phyloP scores from a whole-genome alignment of 768 basidiomycete genomes.

The Porpolomopsis calyptriformis region DNA sequence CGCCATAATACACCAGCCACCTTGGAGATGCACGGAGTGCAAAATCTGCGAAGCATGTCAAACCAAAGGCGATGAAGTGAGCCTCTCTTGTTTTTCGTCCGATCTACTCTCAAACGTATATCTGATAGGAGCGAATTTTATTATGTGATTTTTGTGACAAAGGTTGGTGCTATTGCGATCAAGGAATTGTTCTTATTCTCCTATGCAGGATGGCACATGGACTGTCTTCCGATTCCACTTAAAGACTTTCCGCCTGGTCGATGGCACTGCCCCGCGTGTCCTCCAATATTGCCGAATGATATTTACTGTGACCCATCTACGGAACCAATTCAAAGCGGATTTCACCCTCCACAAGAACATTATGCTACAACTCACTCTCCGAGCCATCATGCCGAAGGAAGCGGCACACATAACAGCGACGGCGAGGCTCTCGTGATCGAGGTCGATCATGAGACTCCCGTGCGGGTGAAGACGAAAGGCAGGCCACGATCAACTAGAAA shows the following conservation, averaged over 20 bases:
- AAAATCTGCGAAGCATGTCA: slow-evolving; percentile 85
- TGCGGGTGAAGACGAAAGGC: slow-evolving; percentile 10
- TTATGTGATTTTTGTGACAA: slow-evolving; percentile 94
- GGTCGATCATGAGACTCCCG: slow-evolving; percentile 23
- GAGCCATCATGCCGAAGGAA: slow-evolving; percentile 8
- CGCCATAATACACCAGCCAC: slow-evolving; percentile 55
- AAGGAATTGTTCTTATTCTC: slow-evolving; percentile 1
- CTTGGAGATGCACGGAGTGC: slow-evolving; percentile 86
- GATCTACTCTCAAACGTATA: slow-evolving; percentile 5
- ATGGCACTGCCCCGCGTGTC: slow-evolving; percentile 69
- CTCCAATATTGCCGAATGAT: slow-evolving; percentile 21
- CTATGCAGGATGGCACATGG: slow-evolving; percentile 68
- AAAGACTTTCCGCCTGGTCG: slow-evolving; percentile 59
- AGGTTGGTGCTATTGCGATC: slow-evolving; percentile 35
- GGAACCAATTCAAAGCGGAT: slow-evolving; percentile 4
- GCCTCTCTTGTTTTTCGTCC: slow-evolving; percentile 20
- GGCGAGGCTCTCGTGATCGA: slow-evolving; percentile 28
- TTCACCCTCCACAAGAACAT: slow-evolving; percentile 18
- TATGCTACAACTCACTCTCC: slow-evolving; percentile 29
- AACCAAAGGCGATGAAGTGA: slow-evolving; percentile 80
- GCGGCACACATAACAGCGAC: slow-evolving; percentile 22
- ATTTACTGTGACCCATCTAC: background rate
- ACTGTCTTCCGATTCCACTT: slow-evolving; percentile 67
- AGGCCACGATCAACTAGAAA: slow-evolving; percentile 18
- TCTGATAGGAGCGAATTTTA: slow-evolving; percentile 67